Base-by-base conservation (phyloP, 371 early-diverging fungal species). In the Neoconidiobolus thromboides region DNA sequence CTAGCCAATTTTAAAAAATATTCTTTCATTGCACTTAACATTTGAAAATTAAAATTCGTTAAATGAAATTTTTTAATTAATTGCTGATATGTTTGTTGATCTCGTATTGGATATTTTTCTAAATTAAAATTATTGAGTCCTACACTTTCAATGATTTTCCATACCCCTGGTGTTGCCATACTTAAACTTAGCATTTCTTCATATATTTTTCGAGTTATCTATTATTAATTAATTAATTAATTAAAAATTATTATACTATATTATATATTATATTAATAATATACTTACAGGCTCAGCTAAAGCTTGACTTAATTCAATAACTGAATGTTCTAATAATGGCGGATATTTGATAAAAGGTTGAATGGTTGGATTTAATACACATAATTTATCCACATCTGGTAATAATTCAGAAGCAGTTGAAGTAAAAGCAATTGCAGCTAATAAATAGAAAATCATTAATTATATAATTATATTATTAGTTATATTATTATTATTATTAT, bases 311-410 rank as follows among this genome's bases (percentile, higher is more conserved):
- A 91, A 69, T 3, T 76, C 73, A 42, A 86, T 74, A 47, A 85
- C 83, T 0, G 73, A 71, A 42, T 15, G 15, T 1, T 59, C 48
- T 37, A 50, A 39, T 9, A 49, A 26, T 1, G 60, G 48, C n/a
- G 46, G 46, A 51, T 14, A 49, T 26, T 73, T 68, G 50, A 91
- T 68, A 65, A 85, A 87, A 0, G 89, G 87, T 26, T 69, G 64
- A 4, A 91, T 67, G 51, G 78, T 68, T 4, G 89, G 90, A 62
- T 85, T 86, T 9, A 89, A 69, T 46, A 89, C 78, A 61, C 86
- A 86, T 73, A 86, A 82, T 0, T 85, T 69, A 63, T 91, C 91
- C 0, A 86, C 79, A 42, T 74, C 69, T 6, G 87, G 79, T 2
- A 91, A 62, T 9, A 76, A 68, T 60, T 80, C 82, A 0, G 79